A percentile compares a stretch with the other conserved stretches of the same genome.
Evolutionary conservation across 129 eudicot species (phyloP).

Genomic region (Artemisia tridentata): DNA sequence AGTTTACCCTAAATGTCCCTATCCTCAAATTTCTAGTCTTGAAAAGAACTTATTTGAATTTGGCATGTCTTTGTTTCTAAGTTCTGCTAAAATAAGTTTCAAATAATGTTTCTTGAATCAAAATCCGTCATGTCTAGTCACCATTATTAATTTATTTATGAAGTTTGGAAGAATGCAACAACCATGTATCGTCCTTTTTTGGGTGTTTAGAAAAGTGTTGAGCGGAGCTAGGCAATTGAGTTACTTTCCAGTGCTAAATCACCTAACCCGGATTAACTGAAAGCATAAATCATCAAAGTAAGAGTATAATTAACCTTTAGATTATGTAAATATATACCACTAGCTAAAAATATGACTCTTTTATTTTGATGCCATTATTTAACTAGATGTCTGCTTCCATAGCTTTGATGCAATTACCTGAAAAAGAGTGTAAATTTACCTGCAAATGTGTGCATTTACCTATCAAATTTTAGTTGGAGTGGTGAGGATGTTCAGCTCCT

Average conservation of each 20-base stretch:
- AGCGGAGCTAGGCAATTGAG: neutral
- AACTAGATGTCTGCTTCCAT: neutral
- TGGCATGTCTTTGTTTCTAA: neutral
- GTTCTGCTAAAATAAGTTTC: neutral
- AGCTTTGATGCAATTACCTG: neutral
- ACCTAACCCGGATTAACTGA: neutral
- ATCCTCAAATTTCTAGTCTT: neutral
- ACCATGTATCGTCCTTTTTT: neutral
- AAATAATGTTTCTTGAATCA: neutral
- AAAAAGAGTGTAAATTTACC: neutral
- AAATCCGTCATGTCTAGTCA: neutral
- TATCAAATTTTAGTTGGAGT: neutral
- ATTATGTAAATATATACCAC: neutral
- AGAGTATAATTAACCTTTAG: neutral
- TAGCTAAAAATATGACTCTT: neutral
- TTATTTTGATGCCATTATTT: neutral
- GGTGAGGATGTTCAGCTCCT: neutral
- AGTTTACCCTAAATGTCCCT: neutral
- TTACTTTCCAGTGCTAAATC: neutral
- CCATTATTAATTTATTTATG: neutral
- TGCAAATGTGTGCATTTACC: neutral
- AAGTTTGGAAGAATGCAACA: neutral
- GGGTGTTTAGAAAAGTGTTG: neutral
- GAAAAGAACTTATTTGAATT: neutral
- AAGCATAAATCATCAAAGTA: no score